These are phyloP conservation scores for Sechiopsis laciniata DNA, from an alignment of 306 rosid genomes.

Conservation along the genomic window DNA sequence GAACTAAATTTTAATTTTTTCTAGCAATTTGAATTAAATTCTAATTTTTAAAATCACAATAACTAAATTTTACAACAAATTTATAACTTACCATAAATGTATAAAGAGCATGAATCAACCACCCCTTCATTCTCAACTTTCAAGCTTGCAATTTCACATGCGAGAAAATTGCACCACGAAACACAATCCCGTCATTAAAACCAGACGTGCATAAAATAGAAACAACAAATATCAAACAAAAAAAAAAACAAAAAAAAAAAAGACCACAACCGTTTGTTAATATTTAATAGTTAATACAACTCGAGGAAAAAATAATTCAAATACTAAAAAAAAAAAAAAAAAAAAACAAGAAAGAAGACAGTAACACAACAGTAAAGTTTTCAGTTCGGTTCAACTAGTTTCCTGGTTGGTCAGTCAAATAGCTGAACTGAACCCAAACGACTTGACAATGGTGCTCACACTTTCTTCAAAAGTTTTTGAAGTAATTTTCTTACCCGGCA, in stretches of 20 bases:
- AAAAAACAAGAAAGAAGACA: background rate
- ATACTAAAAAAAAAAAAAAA: background rate
- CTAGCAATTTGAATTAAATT: too few relatives aligned
- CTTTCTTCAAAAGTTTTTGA: constrained; percentile 83
- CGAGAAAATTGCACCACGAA: background rate
- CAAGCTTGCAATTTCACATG: background rate
- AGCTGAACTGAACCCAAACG: constrained; percentile 68
- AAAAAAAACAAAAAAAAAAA: background rate
- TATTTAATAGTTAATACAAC: background rate
- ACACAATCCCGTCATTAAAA: background rate
- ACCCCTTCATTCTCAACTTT: background rate
- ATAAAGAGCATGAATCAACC: background rate
- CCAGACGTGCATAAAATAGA: background rate
- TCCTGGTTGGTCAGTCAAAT: constrained; percentile 31
- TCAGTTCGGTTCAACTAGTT: background rate
- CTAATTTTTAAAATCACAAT: too few relatives aligned
- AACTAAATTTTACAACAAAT: too few relatives aligned
- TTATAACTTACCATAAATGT: background rate
- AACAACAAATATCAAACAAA: background rate
- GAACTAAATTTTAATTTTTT: too few relatives aligned
- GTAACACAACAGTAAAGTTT: background rate
- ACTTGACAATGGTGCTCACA: constrained; percentile 85
- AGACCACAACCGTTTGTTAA: background rate
- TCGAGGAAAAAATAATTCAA: background rate
- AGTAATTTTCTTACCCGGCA: constrained; percentile 88